These are phyloP conservation scores for Knufia petricola DNA, from an alignment of 2,329 filamentous ascomycete species.

Conservation along the genomic window DNA sequence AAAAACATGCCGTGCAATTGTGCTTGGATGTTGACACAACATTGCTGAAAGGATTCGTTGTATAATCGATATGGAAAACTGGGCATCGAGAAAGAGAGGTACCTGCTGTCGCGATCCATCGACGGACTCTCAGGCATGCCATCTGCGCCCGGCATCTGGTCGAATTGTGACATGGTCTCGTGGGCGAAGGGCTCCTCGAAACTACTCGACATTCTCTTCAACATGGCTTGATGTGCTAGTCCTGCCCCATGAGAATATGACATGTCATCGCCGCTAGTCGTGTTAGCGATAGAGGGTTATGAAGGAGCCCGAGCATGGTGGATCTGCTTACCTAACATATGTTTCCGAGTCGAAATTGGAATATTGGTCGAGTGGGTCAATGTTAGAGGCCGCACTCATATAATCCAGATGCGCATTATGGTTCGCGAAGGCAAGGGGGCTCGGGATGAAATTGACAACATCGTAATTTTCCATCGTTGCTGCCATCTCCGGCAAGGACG, in stretches of 20 bases:
- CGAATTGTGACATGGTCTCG: constrained; percentile 34
- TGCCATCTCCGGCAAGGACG: constrained; percentile 11
- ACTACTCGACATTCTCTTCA: constrained; percentile 43
- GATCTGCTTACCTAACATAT: constrained; percentile 44
- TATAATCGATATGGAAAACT: constrained; percentile 51
- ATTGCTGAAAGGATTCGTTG: constrained; percentile 49
- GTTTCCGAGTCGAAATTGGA: constrained; percentile 52
- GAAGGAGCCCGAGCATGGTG: not conserved
- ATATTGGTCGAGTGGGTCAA: constrained; percentile 49
- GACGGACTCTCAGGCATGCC: constrained; percentile 43
- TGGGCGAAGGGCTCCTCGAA: constrained; percentile 45
- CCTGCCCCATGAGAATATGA: constrained; percentile 37
- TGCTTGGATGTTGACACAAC: constrained; percentile 48
- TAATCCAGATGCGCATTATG: constrained; percentile 41
- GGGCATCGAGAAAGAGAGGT: constrained; percentile 63
- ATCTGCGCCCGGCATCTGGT: constrained; percentile 33
- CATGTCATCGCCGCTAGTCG: constrained; percentile 43
- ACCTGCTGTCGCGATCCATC: constrained; percentile 57
- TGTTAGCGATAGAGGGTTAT: constrained; percentile 15
- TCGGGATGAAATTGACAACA: constrained; percentile 50
- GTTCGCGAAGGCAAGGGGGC: constrained; percentile 44
- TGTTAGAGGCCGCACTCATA: constrained; percentile 40
- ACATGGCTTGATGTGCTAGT: constrained; percentile 27
- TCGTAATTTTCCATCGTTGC: constrained; percentile 48
- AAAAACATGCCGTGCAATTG: constrained; percentile 63